Conservation (phyloP, 768 basidiomycete species). For the Suillus paluster region DNA sequence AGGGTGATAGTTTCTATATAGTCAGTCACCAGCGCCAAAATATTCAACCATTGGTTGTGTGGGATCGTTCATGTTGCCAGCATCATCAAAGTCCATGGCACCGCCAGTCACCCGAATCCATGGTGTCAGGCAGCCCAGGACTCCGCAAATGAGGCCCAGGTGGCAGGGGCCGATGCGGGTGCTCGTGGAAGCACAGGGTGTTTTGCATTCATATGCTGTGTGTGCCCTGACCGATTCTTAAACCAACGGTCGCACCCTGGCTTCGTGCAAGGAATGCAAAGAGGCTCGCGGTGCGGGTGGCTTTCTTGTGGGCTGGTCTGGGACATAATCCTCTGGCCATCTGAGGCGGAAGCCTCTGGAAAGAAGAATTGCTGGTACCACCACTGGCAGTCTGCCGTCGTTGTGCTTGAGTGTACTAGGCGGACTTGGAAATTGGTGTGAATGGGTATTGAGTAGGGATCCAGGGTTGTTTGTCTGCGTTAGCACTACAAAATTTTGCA, state of each 20-base stretch:
- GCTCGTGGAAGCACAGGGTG: conserved; percentile 2
- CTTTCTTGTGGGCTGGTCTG: too few species aligned
- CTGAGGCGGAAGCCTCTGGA: neutral
- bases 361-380: neutral
- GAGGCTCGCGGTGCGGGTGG: neutral
- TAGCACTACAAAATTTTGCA: conserved; percentile 5
- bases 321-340: neutral
- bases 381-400: neutral
- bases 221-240: conserved; percentile 5
- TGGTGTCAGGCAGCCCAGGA: neutral
- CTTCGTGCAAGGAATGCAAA: neutral
- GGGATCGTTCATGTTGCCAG: neutral
- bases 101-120: too few species aligned
- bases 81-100: neutral
- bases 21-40: conserved; percentile 6
- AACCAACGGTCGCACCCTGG: conserved; percentile 6
- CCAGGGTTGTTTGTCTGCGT: neutral
- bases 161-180: neutral
- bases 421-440: neutral
- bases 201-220: conserved; percentile 1
- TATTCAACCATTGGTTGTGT: neutral
- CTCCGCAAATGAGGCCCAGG: neutral
- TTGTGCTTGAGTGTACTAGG: neutral
- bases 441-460: neutral
- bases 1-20: conserved; percentile 10